Evolutionary conservation across 148 eudicot genomes (phyloP).

Genomic region (Amaranthus hypochondriacus): DNA sequence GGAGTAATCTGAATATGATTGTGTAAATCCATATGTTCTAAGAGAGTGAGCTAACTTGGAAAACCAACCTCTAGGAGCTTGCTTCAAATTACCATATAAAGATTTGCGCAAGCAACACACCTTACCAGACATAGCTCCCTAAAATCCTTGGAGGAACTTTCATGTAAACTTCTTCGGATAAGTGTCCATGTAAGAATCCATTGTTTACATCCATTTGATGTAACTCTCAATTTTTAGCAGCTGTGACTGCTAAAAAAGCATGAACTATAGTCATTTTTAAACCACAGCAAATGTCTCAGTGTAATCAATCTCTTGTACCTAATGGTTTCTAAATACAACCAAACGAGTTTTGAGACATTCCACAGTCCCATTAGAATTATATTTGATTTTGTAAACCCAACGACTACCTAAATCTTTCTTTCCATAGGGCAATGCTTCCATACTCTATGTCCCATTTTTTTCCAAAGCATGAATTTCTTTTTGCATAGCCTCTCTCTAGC

Average conservation of each 20-base stretch:
- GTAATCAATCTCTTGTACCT: neutral
- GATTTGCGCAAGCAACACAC: no score
- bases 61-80: no score
- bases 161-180: neutral
- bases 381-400: neutral
- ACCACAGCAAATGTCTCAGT: no score
- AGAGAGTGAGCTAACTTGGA: no score
- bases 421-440: no score
- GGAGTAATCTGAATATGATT: no score
- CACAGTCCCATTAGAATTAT: neutral
- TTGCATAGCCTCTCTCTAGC: neutral
- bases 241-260: neutral
- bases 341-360: neutral
- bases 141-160: neutral
- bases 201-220: constrained; percentile 2
- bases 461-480: no score
- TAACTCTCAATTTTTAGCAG: neutral
- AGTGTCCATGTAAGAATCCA: neutral
- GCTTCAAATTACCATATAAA: no score
- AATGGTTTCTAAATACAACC: neutral
- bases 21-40: no score
- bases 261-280: neutral
- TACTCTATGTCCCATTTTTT: no score
- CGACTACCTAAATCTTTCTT: neutral
- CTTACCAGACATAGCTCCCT: no score